Evolutionary conservation across 2,329 filamentous ascomycete species (phyloP), one percentile per base, ranked within the genome.

Genomic region (Leptodontidium sp.): DNA sequence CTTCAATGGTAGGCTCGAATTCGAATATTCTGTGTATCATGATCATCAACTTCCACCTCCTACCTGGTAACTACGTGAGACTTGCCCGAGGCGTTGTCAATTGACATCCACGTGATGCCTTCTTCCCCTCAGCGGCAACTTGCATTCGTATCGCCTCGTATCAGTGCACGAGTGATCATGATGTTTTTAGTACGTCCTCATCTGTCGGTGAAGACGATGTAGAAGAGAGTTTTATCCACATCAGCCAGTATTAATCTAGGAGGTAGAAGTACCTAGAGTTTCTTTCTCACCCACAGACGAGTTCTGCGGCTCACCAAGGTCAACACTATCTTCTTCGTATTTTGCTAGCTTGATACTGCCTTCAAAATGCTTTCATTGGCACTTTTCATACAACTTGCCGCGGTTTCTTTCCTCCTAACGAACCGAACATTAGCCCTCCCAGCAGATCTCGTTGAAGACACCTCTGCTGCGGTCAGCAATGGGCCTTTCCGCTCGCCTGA

Each of bases 41-140:
- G 29, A 32, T 32, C 29, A 3, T 32, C 29, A 32, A 32, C 29
- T 32, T 32, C 29, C 29, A 6, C 29, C 29, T 32, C 29, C 29
- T 32, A 32, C 29, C 29, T 3, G 29, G 29, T 32, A 32, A 32
- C 3, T 4, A 4, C 29, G 29, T 4, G 6, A 32, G 29, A 3
- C 29, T 6, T 32, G 6, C 29, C 29, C 6, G 29, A 32, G 29
- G 29, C 6, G 29, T 3, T 50, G 47, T 21, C 47, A 50, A 0
- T 11, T 55, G 26, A 38, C 26, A 70, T 4, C 12, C 35, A 45
- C 35, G 57, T 59, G 57, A 11, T 45, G 12, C 29, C 29, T 32
- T 11, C 21, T 15, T 63, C 59, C 59, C 29, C 43, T 62, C 59
- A 47, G 21, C 58, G 59, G 59, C n/a, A 35, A 12, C 59, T 50